A percentile compares a stretch with the other conserved stretches of the same genome.
Conservation (phyloP, 2,329 filamentous ascomycete genomes). For the Colletotrichum sp. region DNA sequence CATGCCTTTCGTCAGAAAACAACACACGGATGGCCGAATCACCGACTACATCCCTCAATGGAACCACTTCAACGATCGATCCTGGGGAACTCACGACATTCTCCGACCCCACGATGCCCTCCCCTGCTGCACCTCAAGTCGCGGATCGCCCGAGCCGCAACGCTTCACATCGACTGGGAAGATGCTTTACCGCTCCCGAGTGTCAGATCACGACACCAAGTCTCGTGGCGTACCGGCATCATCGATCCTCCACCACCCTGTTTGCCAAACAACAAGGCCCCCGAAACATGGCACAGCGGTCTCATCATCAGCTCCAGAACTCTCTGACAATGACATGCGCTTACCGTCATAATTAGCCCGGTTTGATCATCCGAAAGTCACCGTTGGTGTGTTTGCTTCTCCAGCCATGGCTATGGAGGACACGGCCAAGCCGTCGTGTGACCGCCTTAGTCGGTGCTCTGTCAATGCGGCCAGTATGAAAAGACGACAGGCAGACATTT, state of each 20-base stretch:
- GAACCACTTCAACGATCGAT: not conserved
- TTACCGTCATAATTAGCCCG: not conserved
- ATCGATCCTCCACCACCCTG: not conserved
- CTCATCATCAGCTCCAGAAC: not conserved
- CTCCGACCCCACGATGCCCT: not conserved
- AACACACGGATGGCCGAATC: not conserved
- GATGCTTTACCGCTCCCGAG: not conserved
- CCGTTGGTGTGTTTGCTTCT: not conserved
- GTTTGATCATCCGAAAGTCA: not conserved
- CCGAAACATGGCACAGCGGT: slow-evolving; percentile 1
- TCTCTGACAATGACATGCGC: not conserved
- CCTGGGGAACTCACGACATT: not conserved
- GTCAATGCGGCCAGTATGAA: not conserved
- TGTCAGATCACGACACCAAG: not conserved
- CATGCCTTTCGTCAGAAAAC: not conserved
- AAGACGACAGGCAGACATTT: not conserved
- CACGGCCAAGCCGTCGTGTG: slow-evolving; percentile 1
- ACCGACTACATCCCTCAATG: not conserved
- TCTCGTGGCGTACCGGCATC: not conserved
- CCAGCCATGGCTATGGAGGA: not conserved
- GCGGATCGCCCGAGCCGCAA: not conserved
- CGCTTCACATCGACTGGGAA: not conserved
- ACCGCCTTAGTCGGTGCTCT: slow-evolving; percentile 7
- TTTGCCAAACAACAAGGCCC: not conserved
- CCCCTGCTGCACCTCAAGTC: not conserved